phyloP scores from a whole-genome alignment of 306 rosid species.

The Benincasa hispida region DNA sequence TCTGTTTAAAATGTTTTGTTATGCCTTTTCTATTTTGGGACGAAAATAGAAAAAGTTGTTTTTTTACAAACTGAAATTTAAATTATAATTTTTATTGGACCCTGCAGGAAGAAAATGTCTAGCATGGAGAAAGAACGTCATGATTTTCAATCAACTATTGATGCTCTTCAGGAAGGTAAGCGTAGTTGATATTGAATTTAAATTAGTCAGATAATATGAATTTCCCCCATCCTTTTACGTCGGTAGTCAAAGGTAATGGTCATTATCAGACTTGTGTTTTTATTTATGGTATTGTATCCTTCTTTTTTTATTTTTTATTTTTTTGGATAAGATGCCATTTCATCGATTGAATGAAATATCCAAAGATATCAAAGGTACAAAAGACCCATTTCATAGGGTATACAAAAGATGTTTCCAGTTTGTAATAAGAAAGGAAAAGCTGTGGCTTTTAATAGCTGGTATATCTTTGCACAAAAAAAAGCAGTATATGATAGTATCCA shows the following conservation, averaged over 20 bases:
- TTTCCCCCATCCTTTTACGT: neutral
- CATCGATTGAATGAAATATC: too few species aligned
- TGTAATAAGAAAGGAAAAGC: too few species aligned
- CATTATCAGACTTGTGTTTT: neutral
- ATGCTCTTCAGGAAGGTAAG: slow-evolving; percentile 89
- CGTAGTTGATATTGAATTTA: neutral
- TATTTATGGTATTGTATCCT: neutral
- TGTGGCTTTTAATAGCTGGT: too few species aligned
- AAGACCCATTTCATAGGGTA: too few species aligned
- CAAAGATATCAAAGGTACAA: too few species aligned
- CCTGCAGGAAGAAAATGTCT: slow-evolving; percentile 69
- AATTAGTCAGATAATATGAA: neutral
- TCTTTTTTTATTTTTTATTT: too few species aligned
- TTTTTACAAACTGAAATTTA: neutral
- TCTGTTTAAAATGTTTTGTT: neutral
- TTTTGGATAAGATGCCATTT: too few species aligned
- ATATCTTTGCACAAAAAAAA: too few species aligned
- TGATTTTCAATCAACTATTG: slow-evolving; percentile 76
- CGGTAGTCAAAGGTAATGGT: neutral
- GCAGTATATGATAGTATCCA: too few species aligned
- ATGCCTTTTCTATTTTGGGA: neutral
- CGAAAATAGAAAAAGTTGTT: neutral
- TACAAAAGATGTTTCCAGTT: too few species aligned
- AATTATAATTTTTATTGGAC: slow-evolving; percentile 14
- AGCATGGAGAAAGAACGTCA: slow-evolving; percentile 77